Evolutionary conservation across 2,329 filamentous ascomycete species (phyloP).

Genomic region (Fusarium buharicum): DNA sequence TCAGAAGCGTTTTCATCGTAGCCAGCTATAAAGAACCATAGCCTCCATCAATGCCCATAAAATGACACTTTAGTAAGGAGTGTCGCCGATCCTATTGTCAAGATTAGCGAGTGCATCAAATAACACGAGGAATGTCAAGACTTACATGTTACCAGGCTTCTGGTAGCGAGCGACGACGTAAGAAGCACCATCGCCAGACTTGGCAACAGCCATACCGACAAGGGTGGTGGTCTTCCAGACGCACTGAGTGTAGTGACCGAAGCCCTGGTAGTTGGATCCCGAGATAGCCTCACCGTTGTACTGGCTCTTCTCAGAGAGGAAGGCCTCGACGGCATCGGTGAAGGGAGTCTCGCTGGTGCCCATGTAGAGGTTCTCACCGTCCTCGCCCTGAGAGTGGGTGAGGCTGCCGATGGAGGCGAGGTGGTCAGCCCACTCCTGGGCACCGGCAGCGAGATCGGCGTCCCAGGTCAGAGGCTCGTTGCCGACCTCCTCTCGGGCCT

Average conservation of each 20-base stretch:
- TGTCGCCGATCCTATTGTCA: constrained; percentile 31
- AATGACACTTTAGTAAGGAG: constrained; percentile 33
- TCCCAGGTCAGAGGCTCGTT: constrained; percentile 38
- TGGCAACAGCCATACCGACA: constrained; percentile 41
- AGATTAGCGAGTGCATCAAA: constrained; percentile 21
- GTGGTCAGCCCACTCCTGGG: constrained; percentile 41
- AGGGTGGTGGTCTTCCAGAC: constrained; percentile 43
- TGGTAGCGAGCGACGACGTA: constrained; percentile 43
- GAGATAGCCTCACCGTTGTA: constrained; percentile 39
- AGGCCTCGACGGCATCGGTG: constrained; percentile 35
- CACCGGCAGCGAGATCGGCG: constrained; percentile 34
- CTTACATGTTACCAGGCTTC: constrained; percentile 43
- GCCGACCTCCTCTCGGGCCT: constrained; percentile 39
- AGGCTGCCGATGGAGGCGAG: constrained; percentile 36
- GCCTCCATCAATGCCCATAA: constrained; percentile 7
- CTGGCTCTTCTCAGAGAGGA: constrained; percentile 40
- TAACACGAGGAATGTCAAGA: background rate
- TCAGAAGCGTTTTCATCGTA: constrained; percentile 15
- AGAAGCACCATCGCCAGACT: constrained; percentile 26
- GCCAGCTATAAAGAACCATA: constrained; percentile 13
- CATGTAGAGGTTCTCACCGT: constrained; percentile 45
- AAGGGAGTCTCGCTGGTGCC: constrained; percentile 28
- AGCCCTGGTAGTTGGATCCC: constrained; percentile 35
- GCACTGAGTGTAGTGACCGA: constrained; percentile 44
- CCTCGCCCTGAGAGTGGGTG: constrained; percentile 30